Percentiles rank a stretch among this genome's conserved stretches.
Evolutionary conservation across 192 early-diverging fungal genomes (phyloP).

Genomic region (Podila verticillata): DNA sequence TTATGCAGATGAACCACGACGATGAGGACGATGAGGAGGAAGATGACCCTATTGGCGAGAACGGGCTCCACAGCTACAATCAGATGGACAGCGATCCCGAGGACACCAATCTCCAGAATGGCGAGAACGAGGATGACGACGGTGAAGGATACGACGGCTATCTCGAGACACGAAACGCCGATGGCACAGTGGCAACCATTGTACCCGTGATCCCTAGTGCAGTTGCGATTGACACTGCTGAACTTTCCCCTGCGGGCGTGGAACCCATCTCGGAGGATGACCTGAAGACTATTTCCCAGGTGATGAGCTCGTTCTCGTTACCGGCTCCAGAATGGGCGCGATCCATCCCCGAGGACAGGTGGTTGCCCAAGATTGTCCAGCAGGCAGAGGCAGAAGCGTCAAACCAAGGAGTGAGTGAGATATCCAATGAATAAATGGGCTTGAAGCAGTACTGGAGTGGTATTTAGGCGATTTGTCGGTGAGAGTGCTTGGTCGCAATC

Average conservation of each 20-base stretch:
- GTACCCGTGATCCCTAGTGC: slow-evolving; percentile 29
- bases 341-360: slow-evolving; percentile 37
- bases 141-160: slow-evolving; percentile 46
- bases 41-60: not conserved
- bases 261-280: slow-evolving; percentile 45
- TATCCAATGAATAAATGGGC: too few relatives aligned
- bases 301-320: slow-evolving; percentile 46
- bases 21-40: slow-evolving; percentile 13
- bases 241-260: not conserved
- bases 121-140: slow-evolving; percentile 1
- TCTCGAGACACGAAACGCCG: slow-evolving; percentile 5
- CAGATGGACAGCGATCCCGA: slow-evolving; percentile 29
- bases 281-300: slow-evolving; percentile 33
- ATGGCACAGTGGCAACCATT: slow-evolving; percentile 21
- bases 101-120: not conserved
- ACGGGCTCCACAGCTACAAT: not conserved
- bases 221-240: slow-evolving; percentile 20
- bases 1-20: not conserved
- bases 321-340: slow-evolving; percentile 47
- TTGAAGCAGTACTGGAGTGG: too few relatives aligned
- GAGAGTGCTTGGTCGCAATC: too few relatives aligned
- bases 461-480: too few relatives aligned
- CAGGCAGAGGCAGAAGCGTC: slow-evolving; percentile 2
- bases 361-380: slow-evolving; percentile 44
- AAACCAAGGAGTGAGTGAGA: not conserved